Conservation (phyloP, 2,329 filamentous ascomycete species). For the Aspergillus felis region DNA sequence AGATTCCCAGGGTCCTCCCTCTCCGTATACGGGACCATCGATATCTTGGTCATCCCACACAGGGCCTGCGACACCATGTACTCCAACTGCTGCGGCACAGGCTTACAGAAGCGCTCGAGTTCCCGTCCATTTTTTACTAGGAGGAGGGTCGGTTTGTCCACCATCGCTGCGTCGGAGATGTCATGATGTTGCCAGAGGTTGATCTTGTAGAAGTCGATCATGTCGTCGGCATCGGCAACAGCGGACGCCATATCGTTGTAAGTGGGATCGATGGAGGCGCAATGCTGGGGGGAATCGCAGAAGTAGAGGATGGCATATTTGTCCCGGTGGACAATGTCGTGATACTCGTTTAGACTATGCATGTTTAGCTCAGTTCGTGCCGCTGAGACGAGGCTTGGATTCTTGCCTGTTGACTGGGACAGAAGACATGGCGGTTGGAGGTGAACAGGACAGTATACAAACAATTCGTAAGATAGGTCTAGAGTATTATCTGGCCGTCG, state of each 20-base stretch:
- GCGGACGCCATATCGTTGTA: not conserved
- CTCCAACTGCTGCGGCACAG: not conserved
- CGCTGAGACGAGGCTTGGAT: not conserved
- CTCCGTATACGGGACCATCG: not conserved
- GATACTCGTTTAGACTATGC: not conserved
- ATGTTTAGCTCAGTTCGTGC: not conserved
- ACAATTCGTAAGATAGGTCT: not conserved
- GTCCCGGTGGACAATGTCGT: not conserved
- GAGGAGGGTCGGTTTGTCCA: not conserved
- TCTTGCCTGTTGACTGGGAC: not conserved
- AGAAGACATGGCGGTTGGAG: not conserved
- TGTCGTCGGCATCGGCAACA: not conserved
- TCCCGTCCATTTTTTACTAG: not conserved
- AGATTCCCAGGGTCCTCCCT: not conserved
- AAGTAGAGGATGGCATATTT: not conserved
- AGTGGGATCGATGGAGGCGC: not conserved
- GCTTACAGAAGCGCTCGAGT: not conserved
- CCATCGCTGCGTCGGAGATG: not conserved
- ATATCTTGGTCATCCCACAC: not conserved
- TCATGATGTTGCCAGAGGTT: not conserved
- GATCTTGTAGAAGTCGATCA: not conserved
- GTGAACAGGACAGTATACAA: not conserved
- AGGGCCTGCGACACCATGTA: not conserved
- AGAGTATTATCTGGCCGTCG: not conserved
- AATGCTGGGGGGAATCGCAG: not conserved